phyloP scores from a whole-genome alignment of 371 early-diverging fungal genomes.

The Mucor circinelloides region DNA sequence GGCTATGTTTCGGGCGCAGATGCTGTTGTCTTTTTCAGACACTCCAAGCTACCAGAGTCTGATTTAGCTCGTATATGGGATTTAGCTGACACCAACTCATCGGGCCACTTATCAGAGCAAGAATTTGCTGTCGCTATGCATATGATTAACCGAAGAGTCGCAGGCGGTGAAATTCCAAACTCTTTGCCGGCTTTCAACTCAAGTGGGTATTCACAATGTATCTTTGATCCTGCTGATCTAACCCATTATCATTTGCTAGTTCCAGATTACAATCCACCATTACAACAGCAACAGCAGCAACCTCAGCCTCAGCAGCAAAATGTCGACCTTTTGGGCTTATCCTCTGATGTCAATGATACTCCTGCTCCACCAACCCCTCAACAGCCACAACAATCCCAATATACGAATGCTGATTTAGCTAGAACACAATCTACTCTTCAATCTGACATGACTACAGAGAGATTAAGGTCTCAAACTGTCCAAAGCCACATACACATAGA shows the following conservation, averaged over 20 bases:
- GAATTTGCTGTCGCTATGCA: constrained; percentile 68
- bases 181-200: constrained; percentile 18
- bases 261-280: constrained; percentile 5
- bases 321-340: constrained; percentile 33
- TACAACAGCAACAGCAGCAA: constrained; percentile 5
- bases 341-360: constrained; percentile 5
- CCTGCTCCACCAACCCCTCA: constrained; percentile 9
- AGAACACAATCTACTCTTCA: constrained; percentile 14
- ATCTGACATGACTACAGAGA: constrained; percentile 27
- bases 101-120: constrained; percentile 47
- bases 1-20: constrained; percentile 57
- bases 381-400: constrained; percentile 8
- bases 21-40: constrained; percentile 74
- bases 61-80: constrained; percentile 79
- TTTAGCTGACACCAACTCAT: constrained; percentile 51
- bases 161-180: constrained; percentile 46
- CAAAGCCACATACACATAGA: constrained; percentile 30
- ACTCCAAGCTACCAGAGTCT: constrained; percentile 69
- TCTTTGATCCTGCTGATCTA: background rate
- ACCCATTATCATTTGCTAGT: background rate
- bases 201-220: background rate
- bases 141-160: constrained; percentile 58
- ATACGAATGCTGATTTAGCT: background rate
- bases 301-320: constrained; percentile 14
- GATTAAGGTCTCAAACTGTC: constrained; percentile 18